phyloP scores from a whole-genome alignment of 306 rosid species.

The Trichosanthes truncata region DNA sequence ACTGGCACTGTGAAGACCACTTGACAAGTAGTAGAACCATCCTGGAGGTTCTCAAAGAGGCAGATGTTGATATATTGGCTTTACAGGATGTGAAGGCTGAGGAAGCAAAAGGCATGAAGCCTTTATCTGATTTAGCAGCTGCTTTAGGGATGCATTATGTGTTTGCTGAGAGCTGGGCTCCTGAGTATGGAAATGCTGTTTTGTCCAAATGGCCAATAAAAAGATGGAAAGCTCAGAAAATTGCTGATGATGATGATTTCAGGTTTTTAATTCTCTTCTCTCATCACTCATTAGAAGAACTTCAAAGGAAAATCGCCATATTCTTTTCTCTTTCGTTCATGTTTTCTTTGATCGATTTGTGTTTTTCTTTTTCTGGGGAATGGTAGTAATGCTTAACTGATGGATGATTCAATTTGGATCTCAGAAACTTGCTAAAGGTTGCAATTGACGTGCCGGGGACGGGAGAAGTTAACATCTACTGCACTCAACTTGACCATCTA shows the following conservation, averaged over 20 bases:
- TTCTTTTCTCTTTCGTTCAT: neutral
- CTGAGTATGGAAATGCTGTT: conserved; percentile 84
- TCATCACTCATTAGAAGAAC: neutral
- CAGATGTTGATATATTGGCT: conserved; percentile 71
- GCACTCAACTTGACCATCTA: conserved; percentile 83
- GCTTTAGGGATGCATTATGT: conserved; percentile 85
- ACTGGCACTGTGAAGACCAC: conserved; percentile 35
- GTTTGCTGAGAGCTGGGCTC: conserved; percentile 96
- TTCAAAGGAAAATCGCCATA: neutral
- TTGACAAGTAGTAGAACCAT: conserved; percentile 53
- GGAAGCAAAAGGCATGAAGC: conserved; percentile 76
- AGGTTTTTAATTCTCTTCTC: conserved; percentile 30
- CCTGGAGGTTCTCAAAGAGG: conserved; percentile 61
- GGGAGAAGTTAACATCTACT: conserved; percentile 67
- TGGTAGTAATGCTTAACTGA: neutral
- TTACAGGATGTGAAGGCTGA: conserved; percentile 86
- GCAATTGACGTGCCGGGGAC: conserved; percentile 73
- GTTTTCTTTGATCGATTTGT: neutral
- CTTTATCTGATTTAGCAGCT: conserved; percentile 71
- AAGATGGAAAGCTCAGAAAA: conserved; percentile 73
- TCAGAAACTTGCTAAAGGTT: conserved; percentile 69
- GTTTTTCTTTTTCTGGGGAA: neutral
- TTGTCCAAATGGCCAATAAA: conserved; percentile 83
- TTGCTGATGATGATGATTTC: conserved; percentile 82
- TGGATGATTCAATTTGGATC: neutral